phyloP scores from a whole-genome alignment of 148 eudicot genomes.

The Salicornia ramosissima region DNA sequence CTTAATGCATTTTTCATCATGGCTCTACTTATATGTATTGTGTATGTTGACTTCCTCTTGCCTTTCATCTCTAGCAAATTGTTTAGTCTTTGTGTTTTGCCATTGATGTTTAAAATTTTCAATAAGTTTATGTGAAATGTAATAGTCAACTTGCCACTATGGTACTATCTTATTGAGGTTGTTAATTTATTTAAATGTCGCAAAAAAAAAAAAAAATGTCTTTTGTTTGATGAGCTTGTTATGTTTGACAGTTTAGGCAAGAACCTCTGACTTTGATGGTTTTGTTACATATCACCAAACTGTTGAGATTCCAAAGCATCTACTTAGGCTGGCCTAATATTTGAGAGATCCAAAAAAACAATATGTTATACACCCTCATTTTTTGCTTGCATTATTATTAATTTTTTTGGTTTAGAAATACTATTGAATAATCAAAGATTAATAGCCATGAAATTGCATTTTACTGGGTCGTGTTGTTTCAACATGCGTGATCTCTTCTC shows the following conservation, averaged over 20 bases:
- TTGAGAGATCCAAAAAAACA: too few species aligned
- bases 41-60: not conserved
- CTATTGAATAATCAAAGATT: not conserved
- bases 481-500: not conserved
- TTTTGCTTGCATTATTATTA: not conserved
- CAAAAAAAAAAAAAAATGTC: not conserved
- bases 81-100: not conserved
- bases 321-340: not conserved
- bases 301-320: not conserved
- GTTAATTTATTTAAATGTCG: not conserved
- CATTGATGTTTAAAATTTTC: not conserved
- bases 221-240: not conserved
- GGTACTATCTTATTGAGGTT: not conserved
- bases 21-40: not conserved
- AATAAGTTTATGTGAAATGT: not conserved
- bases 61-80: not conserved
- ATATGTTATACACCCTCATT: not conserved
- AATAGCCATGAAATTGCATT: not conserved
- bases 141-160: not conserved
- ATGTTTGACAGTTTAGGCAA: not conserved
- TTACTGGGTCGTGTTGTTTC: not conserved
- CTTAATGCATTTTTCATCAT: too few species aligned
- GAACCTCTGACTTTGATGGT: not conserved
- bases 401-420: not conserved
- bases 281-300: not conserved